phyloP scores from a whole-genome alignment of 148 eudicot genomes.

The Dysphania ambrosioides region DNA sequence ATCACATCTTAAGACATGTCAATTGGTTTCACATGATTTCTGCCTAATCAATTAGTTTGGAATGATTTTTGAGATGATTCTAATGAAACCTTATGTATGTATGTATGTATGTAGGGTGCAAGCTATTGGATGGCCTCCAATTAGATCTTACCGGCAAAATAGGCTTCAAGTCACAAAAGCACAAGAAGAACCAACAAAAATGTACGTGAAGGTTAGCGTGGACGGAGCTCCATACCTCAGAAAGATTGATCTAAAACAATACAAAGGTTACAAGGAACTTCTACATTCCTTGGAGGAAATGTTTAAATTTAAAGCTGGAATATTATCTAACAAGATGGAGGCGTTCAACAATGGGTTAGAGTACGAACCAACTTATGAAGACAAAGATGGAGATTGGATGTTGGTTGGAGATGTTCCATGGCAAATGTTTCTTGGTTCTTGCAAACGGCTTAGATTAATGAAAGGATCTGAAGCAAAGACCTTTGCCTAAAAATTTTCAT shows the following conservation, averaged over 20 bases:
- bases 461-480: constrained; percentile 25
- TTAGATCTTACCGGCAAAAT: constrained; percentile 27
- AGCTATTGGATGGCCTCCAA: constrained; percentile 40
- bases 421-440: constrained; percentile 34
- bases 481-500: background rate
- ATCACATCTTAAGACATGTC: too few relatives aligned
- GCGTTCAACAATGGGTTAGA: too few relatives aligned
- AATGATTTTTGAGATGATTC: background rate
- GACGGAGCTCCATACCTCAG: constrained; percentile 39
- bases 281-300: constrained; percentile 25
- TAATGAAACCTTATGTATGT: background rate
- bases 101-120: constrained; percentile 20
- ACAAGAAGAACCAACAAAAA: constrained; percentile 6
- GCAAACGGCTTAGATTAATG: constrained; percentile 31
- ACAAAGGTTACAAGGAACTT: constrained; percentile 27
- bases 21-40: background rate
- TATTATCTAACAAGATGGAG: too few relatives aligned
- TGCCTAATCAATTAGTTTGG: too few relatives aligned
- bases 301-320: constrained; percentile 33
- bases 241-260: constrained; percentile 30
- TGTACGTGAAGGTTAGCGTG: constrained; percentile 36
- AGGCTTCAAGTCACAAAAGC: constrained; percentile 17
- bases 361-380: constrained; percentile 30
- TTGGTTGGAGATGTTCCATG: constrained; percentile 40
- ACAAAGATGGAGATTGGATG: constrained; percentile 39